Evolutionary conservation across 2,329 filamentous ascomycete genomes (phyloP).

Genomic region (Stachybotrys chlorohalonatus): DNA sequence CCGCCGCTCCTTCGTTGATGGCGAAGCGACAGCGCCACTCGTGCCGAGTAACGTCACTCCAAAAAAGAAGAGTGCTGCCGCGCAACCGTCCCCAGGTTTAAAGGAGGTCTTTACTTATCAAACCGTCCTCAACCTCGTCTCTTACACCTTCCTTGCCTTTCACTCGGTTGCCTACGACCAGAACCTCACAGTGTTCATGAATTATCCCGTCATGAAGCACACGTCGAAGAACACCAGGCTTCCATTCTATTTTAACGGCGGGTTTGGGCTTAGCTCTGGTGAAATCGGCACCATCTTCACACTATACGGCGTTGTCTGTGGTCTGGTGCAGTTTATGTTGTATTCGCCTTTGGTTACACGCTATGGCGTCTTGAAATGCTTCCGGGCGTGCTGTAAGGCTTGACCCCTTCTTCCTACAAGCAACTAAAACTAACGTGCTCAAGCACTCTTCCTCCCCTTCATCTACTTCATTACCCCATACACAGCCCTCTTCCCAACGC

Average conservation of each 20-base stretch:
- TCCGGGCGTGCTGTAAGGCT: conserved; percentile 49
- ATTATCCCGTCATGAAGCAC: conserved; percentile 55
- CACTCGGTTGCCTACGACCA: conserved; percentile 84
- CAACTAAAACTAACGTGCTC: not conserved
- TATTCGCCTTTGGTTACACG: conserved; percentile 68
- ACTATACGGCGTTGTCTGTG: conserved; percentile 68
- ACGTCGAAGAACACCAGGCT: conserved; percentile 50
- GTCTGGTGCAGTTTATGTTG: conserved; percentile 75
- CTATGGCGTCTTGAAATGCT: conserved; percentile 67
- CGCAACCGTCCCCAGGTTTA: conserved; percentile 27
- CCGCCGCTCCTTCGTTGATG: conserved; percentile 41
- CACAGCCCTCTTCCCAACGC: conserved; percentile 51
- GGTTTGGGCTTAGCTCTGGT: conserved; percentile 65
- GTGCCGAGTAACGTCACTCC: conserved; percentile 27
- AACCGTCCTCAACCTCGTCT: conserved; percentile 63
- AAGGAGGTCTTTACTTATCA: conserved; percentile 64
- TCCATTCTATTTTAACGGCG: conserved; percentile 75
- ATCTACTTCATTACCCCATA: conserved; percentile 79
- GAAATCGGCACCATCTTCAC: conserved; percentile 82
- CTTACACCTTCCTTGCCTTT: conserved; percentile 73
- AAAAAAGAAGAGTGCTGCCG: conserved; percentile 11
- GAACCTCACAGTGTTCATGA: conserved; percentile 78
- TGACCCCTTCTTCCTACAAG: not conserved
- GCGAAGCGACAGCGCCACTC: conserved; percentile 47
- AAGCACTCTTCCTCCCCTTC: conserved; percentile 60